phyloP scores from a whole-genome alignment of 2,329 filamentous ascomycete species.

The Xylariaceae sp. region DNA sequence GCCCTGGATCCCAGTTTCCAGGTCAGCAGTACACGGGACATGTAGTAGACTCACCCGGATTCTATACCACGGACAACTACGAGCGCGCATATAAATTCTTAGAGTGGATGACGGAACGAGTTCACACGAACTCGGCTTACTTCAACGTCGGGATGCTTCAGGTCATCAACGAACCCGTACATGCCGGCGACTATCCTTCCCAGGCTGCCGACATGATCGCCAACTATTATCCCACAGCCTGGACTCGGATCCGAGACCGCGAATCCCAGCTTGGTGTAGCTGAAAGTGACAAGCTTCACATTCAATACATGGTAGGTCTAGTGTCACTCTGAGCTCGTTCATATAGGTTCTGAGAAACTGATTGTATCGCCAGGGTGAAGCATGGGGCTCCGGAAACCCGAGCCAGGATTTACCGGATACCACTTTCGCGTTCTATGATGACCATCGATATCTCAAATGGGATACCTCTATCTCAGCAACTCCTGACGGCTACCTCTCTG shows the following conservation, averaged over 20 bases:
- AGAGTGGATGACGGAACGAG: slow-evolving; percentile 53
- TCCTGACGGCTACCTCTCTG: slow-evolving; percentile 57
- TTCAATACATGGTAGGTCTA: slow-evolving; percentile 44
- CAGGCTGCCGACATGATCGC: slow-evolving; percentile 43
- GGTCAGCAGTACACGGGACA: slow-evolving; percentile 51
- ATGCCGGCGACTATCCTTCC: slow-evolving; percentile 31
- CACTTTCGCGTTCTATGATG: slow-evolving; percentile 44
- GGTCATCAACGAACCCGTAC: slow-evolving; percentile 57
- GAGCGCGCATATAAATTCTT: slow-evolving; percentile 55
- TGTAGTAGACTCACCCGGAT: slow-evolving; percentile 44
- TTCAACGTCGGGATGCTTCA: slow-evolving; percentile 57
- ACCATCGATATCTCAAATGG: slow-evolving; percentile 49
- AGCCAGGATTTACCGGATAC: slow-evolving; percentile 42
- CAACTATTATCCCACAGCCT: slow-evolving; percentile 54
- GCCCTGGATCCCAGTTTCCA: slow-evolving; percentile 50
- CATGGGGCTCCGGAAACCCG: slow-evolving; percentile 58
- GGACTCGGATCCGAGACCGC: slow-evolving; percentile 49
- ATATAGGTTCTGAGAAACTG: not conserved
- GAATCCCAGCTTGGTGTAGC: slow-evolving; percentile 49
- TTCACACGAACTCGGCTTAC: slow-evolving; percentile 51
- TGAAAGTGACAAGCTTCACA: slow-evolving; percentile 50
- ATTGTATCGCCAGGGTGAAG: slow-evolving; percentile 28
- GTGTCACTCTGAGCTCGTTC: not conserved
- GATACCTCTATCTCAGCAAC: slow-evolving; percentile 49
- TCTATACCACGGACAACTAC: slow-evolving; percentile 57